Percentiles rank a stretch among this genome's conserved stretches.
phyloP scores from a whole-genome alignment of 441 rosid species.

The Erysimum cheiri region DNA sequence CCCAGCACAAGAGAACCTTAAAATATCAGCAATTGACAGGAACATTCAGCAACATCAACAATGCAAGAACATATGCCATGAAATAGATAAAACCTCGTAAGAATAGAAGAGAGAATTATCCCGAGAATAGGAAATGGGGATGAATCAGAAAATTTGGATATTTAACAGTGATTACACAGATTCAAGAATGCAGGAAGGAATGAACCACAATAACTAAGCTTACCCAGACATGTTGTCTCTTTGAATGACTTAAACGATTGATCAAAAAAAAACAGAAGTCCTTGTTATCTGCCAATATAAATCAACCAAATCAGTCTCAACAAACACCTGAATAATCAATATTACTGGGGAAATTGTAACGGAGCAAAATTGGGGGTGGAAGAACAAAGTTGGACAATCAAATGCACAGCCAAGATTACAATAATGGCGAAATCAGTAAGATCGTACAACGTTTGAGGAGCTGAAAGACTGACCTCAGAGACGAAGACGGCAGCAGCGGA shows the following conservation, averaged over 20 bases:
- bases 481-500: conserved; percentile 43
- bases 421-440: neutral
- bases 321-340: neutral
- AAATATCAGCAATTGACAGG: neutral
- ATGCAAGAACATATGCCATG: neutral
- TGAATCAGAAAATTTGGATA: neutral
- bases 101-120: neutral
- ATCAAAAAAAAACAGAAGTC: neutral
- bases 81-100: neutral
- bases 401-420: neutral
- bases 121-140: neutral
- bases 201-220: neutral
- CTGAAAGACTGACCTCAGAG: conserved; percentile 35
- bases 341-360: neutral
- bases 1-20: neutral
- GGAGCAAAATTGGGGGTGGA: neutral
- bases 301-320: conserved; percentile 6
- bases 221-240: conserved; percentile 45
- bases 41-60: neutral
- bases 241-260: conserved; percentile 19
- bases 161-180: neutral
- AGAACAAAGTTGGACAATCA: neutral
- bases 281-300: conserved; percentile 32
- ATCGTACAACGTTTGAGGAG: neutral
- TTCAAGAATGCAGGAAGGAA: neutral